These are phyloP conservation scores for Rhizophlyctis rosea DNA, from an alignment of 192 early-diverging fungal genomes.

Conservation along the genomic window DNA sequence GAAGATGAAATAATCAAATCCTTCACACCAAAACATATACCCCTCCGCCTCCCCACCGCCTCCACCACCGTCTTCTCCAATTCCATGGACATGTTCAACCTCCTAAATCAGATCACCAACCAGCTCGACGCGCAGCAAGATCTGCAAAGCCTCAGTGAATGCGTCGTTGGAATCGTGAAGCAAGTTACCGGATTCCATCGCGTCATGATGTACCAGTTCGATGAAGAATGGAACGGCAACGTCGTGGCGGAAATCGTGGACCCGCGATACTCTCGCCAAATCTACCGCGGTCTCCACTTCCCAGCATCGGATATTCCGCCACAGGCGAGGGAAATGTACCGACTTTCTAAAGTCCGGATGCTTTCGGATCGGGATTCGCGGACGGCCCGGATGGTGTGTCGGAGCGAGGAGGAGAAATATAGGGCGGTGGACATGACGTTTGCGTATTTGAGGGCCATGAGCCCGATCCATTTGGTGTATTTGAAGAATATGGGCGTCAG, in stretches of 20 bases:
- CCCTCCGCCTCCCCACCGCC: too few species aligned
- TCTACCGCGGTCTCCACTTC: constrained; percentile 6
- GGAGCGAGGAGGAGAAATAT: too few species aligned
- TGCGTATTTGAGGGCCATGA: background rate
- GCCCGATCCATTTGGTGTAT: constrained; percentile 6
- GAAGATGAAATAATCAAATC: too few species aligned
- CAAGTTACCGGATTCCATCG: background rate
- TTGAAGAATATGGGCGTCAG: constrained; percentile 10
- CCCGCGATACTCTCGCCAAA: background rate
- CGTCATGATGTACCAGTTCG: background rate
- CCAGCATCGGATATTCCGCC: constrained; percentile 3
- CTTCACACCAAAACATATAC: too few species aligned
- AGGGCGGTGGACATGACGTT: constrained; percentile 3
- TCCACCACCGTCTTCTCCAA: too few species aligned
- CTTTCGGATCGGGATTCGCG: background rate
- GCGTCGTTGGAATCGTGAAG: background rate
- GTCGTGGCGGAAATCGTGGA: background rate
- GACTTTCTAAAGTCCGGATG: background rate
- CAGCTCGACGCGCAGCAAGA: too few species aligned
- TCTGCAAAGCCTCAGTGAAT: background rate
- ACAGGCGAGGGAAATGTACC: background rate
- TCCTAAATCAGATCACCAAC: too few species aligned
- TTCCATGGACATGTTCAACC: too few species aligned
- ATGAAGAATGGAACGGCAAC: background rate
- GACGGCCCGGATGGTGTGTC: background rate